A percentile compares a stretch with the other conserved stretches of the same genome.
These are phyloP conservation scores for Trametes sp. DNA, from an alignment of 1,284 basidiomycete species.

Conservation along the genomic window DNA sequence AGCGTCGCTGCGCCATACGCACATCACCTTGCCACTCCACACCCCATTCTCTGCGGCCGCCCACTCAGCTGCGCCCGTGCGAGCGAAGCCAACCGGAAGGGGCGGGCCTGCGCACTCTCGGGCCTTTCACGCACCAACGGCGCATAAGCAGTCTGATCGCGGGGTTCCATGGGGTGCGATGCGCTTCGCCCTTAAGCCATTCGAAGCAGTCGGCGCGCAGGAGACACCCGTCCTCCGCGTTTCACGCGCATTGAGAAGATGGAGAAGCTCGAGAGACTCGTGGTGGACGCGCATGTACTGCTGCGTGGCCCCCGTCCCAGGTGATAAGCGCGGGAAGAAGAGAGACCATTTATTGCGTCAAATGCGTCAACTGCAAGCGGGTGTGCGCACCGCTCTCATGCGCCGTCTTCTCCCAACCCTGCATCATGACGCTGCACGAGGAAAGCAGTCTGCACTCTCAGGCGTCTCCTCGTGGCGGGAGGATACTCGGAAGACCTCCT, in stretches of 20 bases:
- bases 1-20: constrained; percentile 1
- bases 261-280: constrained; percentile 11
- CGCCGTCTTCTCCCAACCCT: neutral
- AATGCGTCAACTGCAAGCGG: neutral
- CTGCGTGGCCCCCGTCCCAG: neutral
- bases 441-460: neutral
- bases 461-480: neutral
- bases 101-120: neutral
- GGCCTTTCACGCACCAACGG: neutral
- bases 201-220: neutral
- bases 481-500: neutral
- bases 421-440: neutral
- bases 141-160: neutral
- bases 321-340: constrained; percentile 8
- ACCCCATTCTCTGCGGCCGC: neutral
- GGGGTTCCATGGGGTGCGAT: neutral
- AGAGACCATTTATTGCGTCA: neutral
- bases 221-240: neutral
- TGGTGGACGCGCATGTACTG: constrained; percentile 7
- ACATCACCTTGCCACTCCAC: constrained; percentile 12
- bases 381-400: neutral
- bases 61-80: neutral
- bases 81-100: neutral
- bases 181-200: neutral
- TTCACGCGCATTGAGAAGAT: neutral